Base-by-base conservation (phyloP, 208 protist genomes). In the Novymonas esmeraldas region DNA sequence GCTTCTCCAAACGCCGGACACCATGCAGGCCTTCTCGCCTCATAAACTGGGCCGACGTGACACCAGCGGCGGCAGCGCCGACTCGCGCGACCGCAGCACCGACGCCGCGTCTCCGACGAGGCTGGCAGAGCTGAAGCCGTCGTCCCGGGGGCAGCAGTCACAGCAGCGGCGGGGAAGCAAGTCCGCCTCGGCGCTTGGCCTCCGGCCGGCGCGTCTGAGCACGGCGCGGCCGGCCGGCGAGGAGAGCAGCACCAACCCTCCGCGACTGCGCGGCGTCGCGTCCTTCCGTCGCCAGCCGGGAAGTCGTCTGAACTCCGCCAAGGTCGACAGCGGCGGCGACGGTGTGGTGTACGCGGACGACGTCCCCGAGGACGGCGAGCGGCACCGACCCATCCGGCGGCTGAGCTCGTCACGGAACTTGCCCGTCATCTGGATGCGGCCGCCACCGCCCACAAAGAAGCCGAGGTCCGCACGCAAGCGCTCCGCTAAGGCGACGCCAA, bases 341-440 rank as follows among this genome's bases (percentile, higher is more conserved):
- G 16, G 26, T 7, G 26, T 50, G 11, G 20, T 2, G 10, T 33
- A 31, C 20, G 18, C 18, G 4, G 39, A 34, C 1, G 18, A 24
- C 14, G 13, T 34, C 39, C 4, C 18, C 14, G 2, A 13, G 10
- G 29, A 3, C 44, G 14, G 31, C 6, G 26, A 45, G 13, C 16
- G 22, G 57, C 24, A 49, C 39, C 57, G 5, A 14, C 38, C 26
- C 39, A 6, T 62, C 24, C 57, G 34, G 20, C 57, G 57, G 10
- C 13, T 36, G 57, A 62, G 34, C 57, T 62, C 57, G 0, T 62
- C 57, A 28, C 13, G 5, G 13, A 34, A 62, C 28, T 36, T 49
- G 39, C 41, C 57, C 3, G 1, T 62, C 7, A n/a, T 49, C 5
- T 62, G 57, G 57, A 62, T 62, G 39, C 2, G 6, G 0, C 52